Evolutionary conservation across 208 protist genomes (phyloP), one percentile per base, ranked within the genome.

Genomic region (Crithidia brevicula): DNA sequence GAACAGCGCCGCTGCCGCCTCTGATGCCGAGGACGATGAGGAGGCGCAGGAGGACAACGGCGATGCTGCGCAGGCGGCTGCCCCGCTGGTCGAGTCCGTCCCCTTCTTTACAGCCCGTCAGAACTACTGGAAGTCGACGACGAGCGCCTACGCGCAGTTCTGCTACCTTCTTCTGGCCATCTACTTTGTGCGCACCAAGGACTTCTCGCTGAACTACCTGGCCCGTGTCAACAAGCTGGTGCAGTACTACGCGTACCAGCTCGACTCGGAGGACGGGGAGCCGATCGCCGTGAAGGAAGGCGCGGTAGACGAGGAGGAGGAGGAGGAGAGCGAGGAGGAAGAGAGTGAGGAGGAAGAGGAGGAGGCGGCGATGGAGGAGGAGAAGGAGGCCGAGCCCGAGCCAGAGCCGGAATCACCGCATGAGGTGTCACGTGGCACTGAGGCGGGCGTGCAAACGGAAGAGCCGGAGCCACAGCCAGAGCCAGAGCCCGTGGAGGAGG

Each of bases 141-240:
- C 51, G 34, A 85, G 60, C 36, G 67, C 76, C 23, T 85, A 82
- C 67, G 74, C 64, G 36, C 80, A 85, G 72, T 85, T 85, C 38
- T 57, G 61, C 46, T 50, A 50, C 25, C 40, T 82, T 5, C 72
- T 85, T 1, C 49, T 85, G 9, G 67, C 71, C 60, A 70, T 78
- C 36, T 82, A 66, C 63, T 85, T 82, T 34, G 60, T 80, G 34
- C 74, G 76, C 38, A 72, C 67, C 7, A 66, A 62, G 43, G 72
- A 81, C 63, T 63, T 72, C 56, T 80, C 74, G 36, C 67, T 77
- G 23, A 85, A 85, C 67, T 79, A 85, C 72, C 58, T 67, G 25
- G 80, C 80, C 22, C 80, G 80, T 8, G 70, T 85, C 22, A 57
- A 71, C 54, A 79, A 77, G 67, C 62, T 85, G 15, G 67, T 83